Percentiles rank a stretch among this genome's conserved stretches.
These are phyloP conservation scores for Russula abietina DNA, from an alignment of 768 basidiomycete species.

Conservation along the genomic window DNA sequence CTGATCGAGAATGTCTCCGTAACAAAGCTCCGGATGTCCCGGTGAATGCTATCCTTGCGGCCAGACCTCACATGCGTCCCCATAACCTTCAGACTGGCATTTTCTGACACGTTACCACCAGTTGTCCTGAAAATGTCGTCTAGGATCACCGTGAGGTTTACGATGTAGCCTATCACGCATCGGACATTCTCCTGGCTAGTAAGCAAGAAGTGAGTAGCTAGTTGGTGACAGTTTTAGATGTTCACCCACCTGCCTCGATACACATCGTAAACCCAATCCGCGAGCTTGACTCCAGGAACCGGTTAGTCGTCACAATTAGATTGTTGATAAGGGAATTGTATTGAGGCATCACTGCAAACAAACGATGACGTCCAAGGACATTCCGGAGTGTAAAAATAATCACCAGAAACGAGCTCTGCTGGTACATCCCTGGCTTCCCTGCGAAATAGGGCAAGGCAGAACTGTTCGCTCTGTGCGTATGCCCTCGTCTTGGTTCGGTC, in stretches of 20 bases:
- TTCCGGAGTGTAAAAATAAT: no score
- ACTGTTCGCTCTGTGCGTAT: not conserved
- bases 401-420: not conserved
- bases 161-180: slow-evolving; percentile 2
- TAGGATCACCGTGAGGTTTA: not conserved
- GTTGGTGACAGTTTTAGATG: no score
- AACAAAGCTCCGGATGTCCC: not conserved
- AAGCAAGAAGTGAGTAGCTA: not conserved
- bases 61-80: not conserved
- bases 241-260: not conserved
- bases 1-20: no score
- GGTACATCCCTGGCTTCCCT: not conserved
- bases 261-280: not conserved
- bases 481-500: not conserved
- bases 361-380: not conserved
- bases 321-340: not conserved
- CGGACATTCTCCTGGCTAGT: not conserved
- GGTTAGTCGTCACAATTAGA: not conserved
- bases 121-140: not conserved
- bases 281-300: not conserved
- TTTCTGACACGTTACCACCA: not conserved
- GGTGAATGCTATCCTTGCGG: not conserved
- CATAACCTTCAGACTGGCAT: not conserved
- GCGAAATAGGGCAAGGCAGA: not conserved
- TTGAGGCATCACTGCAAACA: not conserved